Evolutionary conservation across 73 alveolate genomes (phyloP), one percentile per base, ranked within the genome.

Genomic region (Paramecium biaurelia): DNA sequence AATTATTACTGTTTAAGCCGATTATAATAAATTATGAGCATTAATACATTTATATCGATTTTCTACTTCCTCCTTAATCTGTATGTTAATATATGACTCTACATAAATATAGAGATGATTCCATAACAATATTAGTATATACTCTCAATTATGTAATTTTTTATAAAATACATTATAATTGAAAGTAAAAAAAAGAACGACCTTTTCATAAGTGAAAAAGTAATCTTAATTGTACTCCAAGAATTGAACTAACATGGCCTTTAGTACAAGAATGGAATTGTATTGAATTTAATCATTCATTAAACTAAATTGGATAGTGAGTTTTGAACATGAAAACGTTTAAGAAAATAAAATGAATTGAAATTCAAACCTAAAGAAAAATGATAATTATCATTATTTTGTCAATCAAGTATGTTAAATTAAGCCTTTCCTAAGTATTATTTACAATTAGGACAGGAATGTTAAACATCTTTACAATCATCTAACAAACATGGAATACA

Each of bases 391-490:
- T 12, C 23, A 67, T 67, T 30, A 24, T 24, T 67, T 30, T 30
- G 14, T 74, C 87, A 74, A 35, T 74, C 87, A 28, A 74, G 58
- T 15, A 74, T 74, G 67, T 35, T 35, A 74, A 74, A 74, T 14
- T 35, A 0, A 7, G 68, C 30, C 47, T 74, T 74, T 21, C 87
- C 87, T 20, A 74, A 32, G 30, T 34, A 30, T 74, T 74, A 5
- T 28, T 74, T 74, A 74, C 87, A 74, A 32, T 74, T 43, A 14
- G 87, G 87, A 74, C 87, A 74, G 2, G 56, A 21, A 38, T 74
- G 87, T 32, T 30, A 14, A 21, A 43, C 58, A 74, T 74, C 87
- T 35, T 74, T 74, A 74, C 87, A 74, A 38, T 74, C 87, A 74
- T 74, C 58, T 38, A 74, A 10, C 0, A 74, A 43, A 21, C 56